Evolutionary conservation across 306 rosid species (phyloP).

Genomic region (Dryas alaskensis): DNA sequence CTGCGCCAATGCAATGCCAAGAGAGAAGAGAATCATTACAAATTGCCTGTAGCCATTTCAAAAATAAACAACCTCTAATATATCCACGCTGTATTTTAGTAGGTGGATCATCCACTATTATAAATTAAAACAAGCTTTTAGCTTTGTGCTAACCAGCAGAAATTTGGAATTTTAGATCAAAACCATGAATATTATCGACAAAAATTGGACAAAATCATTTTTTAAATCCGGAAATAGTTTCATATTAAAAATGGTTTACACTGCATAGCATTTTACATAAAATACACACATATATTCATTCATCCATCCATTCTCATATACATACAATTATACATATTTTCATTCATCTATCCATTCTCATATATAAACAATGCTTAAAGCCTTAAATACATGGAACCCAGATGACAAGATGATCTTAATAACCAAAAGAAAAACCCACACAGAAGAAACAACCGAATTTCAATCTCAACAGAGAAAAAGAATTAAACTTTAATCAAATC

Average conservation of each 20-base stretch:
- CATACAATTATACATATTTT: not conserved
- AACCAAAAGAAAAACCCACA: conserved; percentile 9
- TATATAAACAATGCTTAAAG: not conserved
- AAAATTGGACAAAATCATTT: not conserved
- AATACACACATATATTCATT: not conserved
- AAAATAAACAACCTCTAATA: not conserved
- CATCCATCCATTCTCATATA: not conserved
- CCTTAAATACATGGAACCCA: conserved; percentile 3
- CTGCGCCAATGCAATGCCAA: not conserved
- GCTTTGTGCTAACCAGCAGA: not conserved
- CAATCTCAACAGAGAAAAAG: not conserved
- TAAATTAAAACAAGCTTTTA: not conserved
- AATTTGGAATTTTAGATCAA: not conserved
- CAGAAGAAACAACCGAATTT: not conserved
- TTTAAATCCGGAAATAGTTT: conserved; percentile 1
- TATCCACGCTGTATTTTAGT: not conserved
- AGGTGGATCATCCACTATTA: not conserved
- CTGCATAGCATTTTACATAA: not conserved
- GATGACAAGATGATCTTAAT: not conserved
- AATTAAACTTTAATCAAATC: conserved; percentile 1
- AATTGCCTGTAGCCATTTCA: not conserved
- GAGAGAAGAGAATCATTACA: not conserved
- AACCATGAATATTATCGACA: not conserved
- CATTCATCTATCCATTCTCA: not conserved
- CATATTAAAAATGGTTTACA: not conserved